Evolutionary conservation across 495 filamentous ascomycete genomes (phyloP).

Genomic region (Penicillium egyptiacum): DNA sequence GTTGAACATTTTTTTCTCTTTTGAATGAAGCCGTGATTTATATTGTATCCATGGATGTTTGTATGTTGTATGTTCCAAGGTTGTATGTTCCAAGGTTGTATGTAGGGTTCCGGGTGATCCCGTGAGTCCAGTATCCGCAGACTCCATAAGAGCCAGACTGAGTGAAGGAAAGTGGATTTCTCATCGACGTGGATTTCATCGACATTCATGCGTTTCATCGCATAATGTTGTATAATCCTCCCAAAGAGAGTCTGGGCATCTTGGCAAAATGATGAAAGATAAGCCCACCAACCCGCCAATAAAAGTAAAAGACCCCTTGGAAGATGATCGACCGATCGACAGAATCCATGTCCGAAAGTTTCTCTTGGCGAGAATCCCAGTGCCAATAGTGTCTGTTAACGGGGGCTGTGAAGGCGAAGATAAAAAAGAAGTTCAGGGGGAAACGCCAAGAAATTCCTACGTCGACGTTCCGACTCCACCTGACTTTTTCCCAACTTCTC

Average conservation of each 20-base stretch:
- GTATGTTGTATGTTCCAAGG: no score
- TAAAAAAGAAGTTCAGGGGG: slow-evolving; percentile 12
- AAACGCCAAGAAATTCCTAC: slow-evolving; percentile 3
- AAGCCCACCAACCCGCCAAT: slow-evolving; percentile 4
- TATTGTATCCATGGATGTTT: background rate
- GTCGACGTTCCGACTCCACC: background rate
- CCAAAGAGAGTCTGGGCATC: slow-evolving; percentile 13
- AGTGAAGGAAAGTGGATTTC: background rate
- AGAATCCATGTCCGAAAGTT: slow-evolving; percentile 1
- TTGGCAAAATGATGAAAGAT: slow-evolving; percentile 11
- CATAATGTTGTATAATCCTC: background rate
- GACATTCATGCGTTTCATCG: background rate
- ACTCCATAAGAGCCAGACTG: background rate
- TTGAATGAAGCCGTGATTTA: background rate
- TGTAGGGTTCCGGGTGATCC: background rate
- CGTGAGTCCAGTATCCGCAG: no score
- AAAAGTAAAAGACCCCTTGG: slow-evolving; percentile 17
- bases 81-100: no score
- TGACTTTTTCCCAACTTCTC: background rate
- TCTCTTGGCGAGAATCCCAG: slow-evolving; percentile 17
- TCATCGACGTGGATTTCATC: background rate
- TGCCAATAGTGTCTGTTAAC: slow-evolving; percentile 19
- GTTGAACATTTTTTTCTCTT: slow-evolving; percentile 3
- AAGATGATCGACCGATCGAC: slow-evolving; percentile 16
- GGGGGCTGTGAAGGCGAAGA: slow-evolving; percentile 27